These are phyloP conservation scores for Modicella reniformis DNA, from an alignment of 371 early-diverging fungal species.

Conservation along the genomic window DNA sequence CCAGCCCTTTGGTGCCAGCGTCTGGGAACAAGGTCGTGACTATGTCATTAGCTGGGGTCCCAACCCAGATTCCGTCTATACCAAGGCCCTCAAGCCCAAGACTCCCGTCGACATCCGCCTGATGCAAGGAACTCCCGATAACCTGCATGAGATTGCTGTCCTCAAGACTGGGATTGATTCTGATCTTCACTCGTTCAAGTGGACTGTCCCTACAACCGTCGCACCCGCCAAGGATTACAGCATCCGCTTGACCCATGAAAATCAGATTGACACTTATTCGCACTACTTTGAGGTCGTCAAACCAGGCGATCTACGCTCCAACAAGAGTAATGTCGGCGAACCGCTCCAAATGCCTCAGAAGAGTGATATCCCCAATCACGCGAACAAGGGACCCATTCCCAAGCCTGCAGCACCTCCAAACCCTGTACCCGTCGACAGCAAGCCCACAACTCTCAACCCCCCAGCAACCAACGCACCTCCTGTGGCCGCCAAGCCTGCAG, in stretches of 20 bases:
- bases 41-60: conserved; percentile 53
- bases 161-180: conserved; percentile 22
- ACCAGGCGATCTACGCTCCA: conserved; percentile 36
- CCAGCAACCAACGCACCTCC: neutral
- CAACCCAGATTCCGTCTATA: conserved; percentile 38
- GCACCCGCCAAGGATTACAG: conserved; percentile 37
- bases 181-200: conserved; percentile 29
- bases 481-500: conserved; percentile 31
- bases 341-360: conserved; percentile 40
- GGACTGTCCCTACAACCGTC: conserved; percentile 32
- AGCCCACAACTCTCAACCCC: neutral
- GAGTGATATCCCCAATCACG: conserved; percentile 20
- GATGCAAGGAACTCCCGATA: conserved; percentile 38
- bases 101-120: conserved; percentile 30
- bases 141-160: conserved; percentile 24
- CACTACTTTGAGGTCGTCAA: conserved; percentile 49
- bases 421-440: conserved; percentile 26
- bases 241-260: conserved; percentile 34
- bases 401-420: conserved; percentile 43
- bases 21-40: conserved; percentile 48
- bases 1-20: conserved; percentile 40
- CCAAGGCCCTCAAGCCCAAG: conserved; percentile 28
- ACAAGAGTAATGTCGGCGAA: conserved; percentile 44
- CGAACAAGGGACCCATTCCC: conserved; percentile 16
- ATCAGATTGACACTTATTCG: conserved; percentile 41